Evolutionary conservation across 2,329 filamentous ascomycete species (phyloP).

Genomic region (Endothia cerciana): DNA sequence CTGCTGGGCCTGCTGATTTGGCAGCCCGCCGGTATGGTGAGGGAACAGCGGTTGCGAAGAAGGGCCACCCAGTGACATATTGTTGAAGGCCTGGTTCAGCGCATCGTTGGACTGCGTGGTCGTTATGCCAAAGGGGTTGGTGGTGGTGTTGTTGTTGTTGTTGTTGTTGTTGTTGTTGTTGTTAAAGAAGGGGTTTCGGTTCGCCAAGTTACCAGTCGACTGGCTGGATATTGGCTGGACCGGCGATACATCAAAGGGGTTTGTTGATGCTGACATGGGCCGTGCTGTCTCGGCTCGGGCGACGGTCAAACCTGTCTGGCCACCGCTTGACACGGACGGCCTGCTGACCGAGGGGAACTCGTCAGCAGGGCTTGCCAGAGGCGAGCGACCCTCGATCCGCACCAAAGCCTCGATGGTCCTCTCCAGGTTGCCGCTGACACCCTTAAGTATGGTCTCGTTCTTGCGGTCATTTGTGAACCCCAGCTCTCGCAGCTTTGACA

Average conservation of each 20-base stretch:
- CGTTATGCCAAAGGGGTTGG: constrained; percentile 63
- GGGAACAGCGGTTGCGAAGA: constrained; percentile 68
- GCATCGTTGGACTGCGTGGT: constrained; percentile 45
- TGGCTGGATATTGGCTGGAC: constrained; percentile 66
- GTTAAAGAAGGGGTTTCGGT: constrained; percentile 60
- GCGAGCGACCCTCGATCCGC: constrained; percentile 67
- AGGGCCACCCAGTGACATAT: constrained; percentile 66
- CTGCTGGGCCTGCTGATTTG: constrained; percentile 47
- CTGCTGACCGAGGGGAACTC: constrained; percentile 25
- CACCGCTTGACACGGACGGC: constrained; percentile 48
- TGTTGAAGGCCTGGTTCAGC: constrained; percentile 74
- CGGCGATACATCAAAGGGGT: constrained; percentile 68
- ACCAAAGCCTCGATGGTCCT: constrained; percentile 84
- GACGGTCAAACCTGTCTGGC: constrained; percentile 34
- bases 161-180: constrained; percentile 60
- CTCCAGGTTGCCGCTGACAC: constrained; percentile 82
- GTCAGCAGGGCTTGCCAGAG: constrained; percentile 29
- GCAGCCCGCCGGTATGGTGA: constrained; percentile 71
- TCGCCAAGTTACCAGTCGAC: constrained; percentile 65
- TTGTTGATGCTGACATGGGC: constrained; percentile 51
- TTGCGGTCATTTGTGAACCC: constrained; percentile 84
- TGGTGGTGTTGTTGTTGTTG: constrained; percentile 66
- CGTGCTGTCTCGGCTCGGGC: constrained; percentile 28
- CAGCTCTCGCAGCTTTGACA: constrained; percentile 82
- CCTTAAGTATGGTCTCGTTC: constrained; percentile 80